A percentile compares a stretch with the other conserved stretches of the same genome.
phyloP scores from a whole-genome alignment of 176 grass and related monocot species.

The Musa acuminata region DNA sequence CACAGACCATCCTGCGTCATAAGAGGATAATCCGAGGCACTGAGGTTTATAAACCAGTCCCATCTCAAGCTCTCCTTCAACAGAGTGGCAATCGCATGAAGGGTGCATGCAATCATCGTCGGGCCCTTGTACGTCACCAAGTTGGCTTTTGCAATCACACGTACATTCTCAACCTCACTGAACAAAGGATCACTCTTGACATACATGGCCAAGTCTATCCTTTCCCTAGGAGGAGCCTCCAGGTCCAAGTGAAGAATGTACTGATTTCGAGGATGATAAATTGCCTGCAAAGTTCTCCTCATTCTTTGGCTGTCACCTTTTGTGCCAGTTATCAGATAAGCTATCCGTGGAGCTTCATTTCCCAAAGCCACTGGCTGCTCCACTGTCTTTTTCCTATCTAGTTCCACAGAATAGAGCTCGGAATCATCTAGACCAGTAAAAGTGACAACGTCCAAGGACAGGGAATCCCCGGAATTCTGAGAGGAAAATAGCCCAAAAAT shows the following conservation, averaged over 20 bases:
- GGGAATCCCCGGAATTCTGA: conserved; percentile 25
- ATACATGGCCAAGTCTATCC: conserved; percentile 29
- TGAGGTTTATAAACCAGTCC: conserved; percentile 30
- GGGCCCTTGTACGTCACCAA: conserved; percentile 25
- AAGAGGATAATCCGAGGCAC: conserved; percentile 30
- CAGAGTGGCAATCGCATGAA: conserved; percentile 18
- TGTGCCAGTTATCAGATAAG: conserved; percentile 83
- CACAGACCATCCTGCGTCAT: conserved; percentile 28
- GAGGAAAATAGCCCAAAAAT: conserved; percentile 63
- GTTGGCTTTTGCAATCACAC: conserved; percentile 22
- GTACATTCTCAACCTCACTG: conserved; percentile 13
- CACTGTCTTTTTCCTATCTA: conserved; percentile 25
- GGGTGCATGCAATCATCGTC: conserved; percentile 25
- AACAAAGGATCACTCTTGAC: conserved; percentile 18
- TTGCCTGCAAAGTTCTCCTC: conserved; percentile 58
- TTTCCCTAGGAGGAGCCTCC: conserved; percentile 25
- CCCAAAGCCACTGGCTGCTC: conserved; percentile 25
- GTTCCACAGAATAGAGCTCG: conserved; percentile 2
- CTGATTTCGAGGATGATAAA: conserved; percentile 26
- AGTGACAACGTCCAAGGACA: conserved; percentile 51
- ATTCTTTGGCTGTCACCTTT: conserved; percentile 83
- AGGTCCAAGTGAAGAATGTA: conserved; percentile 27
- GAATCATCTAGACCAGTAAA: conserved; percentile 37
- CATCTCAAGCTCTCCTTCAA: conserved; percentile 17
- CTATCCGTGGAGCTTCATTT: conserved; percentile 55